These are phyloP conservation scores for Neophaeococcomyces aloes DNA, from an alignment of 2,329 filamentous ascomycete species.

Conservation along the genomic window DNA sequence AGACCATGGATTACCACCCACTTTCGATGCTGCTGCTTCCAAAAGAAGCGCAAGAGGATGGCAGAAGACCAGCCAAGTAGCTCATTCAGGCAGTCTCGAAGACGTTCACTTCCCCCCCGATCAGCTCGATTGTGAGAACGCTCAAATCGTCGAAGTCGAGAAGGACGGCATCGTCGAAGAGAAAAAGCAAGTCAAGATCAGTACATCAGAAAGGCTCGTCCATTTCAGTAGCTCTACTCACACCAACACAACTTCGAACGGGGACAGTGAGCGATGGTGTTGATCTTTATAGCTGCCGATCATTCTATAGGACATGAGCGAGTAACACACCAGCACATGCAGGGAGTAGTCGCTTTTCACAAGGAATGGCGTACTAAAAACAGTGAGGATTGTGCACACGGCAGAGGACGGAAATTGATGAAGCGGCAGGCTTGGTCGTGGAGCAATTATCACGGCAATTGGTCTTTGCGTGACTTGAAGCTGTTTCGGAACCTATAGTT, in stretches of 20 bases:
- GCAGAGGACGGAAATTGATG: no score
- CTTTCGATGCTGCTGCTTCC: slow-evolving; percentile 8
- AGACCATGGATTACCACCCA: slow-evolving; percentile 14
- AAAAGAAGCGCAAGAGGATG: slow-evolving; percentile 8
- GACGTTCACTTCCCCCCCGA: not conserved
- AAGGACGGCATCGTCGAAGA: not conserved
- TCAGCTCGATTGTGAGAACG: no score
- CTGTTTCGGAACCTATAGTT: no score
- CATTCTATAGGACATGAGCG: not conserved
- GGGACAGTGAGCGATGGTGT: not conserved
- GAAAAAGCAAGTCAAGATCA: not conserved
- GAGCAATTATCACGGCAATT: no score
- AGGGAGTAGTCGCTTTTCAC: no score
- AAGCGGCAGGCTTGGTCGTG: no score
- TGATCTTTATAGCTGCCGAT: not conserved
- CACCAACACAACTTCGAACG: not conserved
- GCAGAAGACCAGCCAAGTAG: not conserved
- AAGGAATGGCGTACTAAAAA: no score
- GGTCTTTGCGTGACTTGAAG: no score
- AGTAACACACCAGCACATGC: no score
- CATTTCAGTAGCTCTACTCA: not conserved
- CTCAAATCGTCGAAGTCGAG: not conserved
- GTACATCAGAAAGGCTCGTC: not conserved
- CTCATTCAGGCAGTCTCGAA: not conserved
- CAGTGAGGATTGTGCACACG: no score